Evolutionary conservation across 371 early-diverging fungal species (phyloP), one percentile per base, ranked within the genome.

Genomic region (Rhizopus arrhizus): DNA sequence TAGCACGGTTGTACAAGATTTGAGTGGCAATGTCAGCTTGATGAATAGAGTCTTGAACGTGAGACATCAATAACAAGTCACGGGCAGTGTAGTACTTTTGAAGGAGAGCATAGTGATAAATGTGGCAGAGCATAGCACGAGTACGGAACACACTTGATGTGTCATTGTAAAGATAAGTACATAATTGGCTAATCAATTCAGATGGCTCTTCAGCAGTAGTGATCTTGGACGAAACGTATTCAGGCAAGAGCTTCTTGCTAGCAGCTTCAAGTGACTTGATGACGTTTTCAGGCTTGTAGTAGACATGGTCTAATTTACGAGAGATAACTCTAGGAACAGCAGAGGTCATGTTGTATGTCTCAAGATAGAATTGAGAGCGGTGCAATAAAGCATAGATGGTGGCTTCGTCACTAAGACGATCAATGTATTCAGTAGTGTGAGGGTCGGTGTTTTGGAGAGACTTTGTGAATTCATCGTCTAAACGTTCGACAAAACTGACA

Each of bases 11-110:
- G 86, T 89, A 95, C 54, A 98, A 83, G 59, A 96, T 91, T 82
- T 97, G 97, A 22, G 96, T 97, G 53, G 85, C 80, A 60, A 97
- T 77, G 63, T 99, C 99, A 42, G 94, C 93, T 72, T 89, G 91
- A 45, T 86, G 85, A 57, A 96, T 91, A 58, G 88, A 85, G 60
- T 98, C 98, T 80, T 98, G 98, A 53, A 98, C 83, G 73, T 97
- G 97, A 42, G 96, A 95, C 96, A 98, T 95, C 69, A 98, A 86
- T 58, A 98, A 75, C 89, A 98, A 87, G 64, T 98, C 97, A 71
- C 97, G 91, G 22, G 99, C 98, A 43, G 85, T 78, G 77, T 93
- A 85, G 89, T 89, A 98, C 51, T 91, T 86, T 76, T 92, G 90
- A 80, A 97, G 94, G 47, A 98, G 90, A 35, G 99, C 98, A 63